phyloP scores from a whole-genome alignment of 805 yeast genomes.

The Wickerhamiella kazuoi region DNA sequence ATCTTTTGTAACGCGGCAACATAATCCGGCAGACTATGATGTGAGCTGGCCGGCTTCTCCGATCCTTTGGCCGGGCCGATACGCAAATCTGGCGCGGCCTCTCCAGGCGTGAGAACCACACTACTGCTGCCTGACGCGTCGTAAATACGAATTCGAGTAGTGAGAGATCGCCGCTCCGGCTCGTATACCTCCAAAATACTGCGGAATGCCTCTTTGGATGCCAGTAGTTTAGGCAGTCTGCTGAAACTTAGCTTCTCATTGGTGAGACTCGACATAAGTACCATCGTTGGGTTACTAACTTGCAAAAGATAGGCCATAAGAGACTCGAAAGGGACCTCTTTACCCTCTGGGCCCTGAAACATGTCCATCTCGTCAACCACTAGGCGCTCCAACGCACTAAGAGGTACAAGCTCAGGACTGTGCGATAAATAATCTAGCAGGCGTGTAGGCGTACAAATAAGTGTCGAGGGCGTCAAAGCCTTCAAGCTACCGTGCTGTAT shows the following conservation, averaged over 20 bases:
- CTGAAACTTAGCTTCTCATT: conserved; percentile 3
- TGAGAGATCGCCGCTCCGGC: background rate
- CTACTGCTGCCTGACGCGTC: conserved; percentile 1
- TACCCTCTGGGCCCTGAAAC: conserved; percentile 7
- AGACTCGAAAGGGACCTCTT: conserved; percentile 12
- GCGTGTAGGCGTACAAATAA: conserved; percentile 39
- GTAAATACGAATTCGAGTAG: background rate
- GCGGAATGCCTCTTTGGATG: background rate
- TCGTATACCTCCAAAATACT: conserved; percentile 5
- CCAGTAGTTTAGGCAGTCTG: conserved; percentile 5
- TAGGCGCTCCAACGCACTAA: conserved; percentile 11
- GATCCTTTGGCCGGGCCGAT: background rate
- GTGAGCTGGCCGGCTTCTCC: background rate
- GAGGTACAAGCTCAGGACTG: conserved; percentile 15
- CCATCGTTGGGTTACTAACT: conserved; percentile 3
- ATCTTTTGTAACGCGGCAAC: conserved; percentile 1
- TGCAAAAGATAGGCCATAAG: conserved; percentile 10
- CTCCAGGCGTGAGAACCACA: too few relatives aligned
- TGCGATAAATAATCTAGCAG: conserved; percentile 28
- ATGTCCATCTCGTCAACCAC: conserved; percentile 18
- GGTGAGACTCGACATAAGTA: conserved; percentile 5
- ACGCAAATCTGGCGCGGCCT: background rate
- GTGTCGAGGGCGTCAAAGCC: conserved; percentile 23
- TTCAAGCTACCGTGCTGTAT: conserved; percentile 14
- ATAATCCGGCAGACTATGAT: background rate